A percentile compares a stretch with the other conserved stretches of the same genome.
phyloP scores from a whole-genome alignment of 2,329 filamentous ascomycete genomes.

The Verticillium zaregamsianum region DNA sequence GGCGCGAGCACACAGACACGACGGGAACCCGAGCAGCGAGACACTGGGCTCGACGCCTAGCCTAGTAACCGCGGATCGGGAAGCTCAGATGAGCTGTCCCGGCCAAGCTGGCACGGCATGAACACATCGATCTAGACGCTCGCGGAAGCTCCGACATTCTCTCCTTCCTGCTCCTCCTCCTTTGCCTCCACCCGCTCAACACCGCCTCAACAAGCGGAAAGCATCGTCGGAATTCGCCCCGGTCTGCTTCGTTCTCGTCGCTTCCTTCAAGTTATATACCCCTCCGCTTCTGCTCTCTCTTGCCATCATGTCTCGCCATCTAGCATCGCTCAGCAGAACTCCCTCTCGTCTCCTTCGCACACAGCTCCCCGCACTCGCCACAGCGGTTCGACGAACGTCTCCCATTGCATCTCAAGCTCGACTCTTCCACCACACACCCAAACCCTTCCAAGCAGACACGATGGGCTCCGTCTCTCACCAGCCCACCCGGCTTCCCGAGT shows the following conservation, averaged over 20 bases:
- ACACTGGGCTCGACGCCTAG: background rate
- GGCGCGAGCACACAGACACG: background rate
- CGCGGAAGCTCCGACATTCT: background rate
- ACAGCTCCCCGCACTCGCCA: background rate
- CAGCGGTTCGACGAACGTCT: background rate
- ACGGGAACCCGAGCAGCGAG: background rate
- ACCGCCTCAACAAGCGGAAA: background rate
- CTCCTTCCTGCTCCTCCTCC: background rate
- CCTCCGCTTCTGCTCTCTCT: background rate
- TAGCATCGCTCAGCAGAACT: background rate
- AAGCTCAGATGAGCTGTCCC: background rate
- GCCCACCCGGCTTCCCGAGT: slow-evolving; percentile 57
- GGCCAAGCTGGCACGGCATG: background rate
- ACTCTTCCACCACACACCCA: background rate
- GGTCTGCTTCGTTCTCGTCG: background rate
- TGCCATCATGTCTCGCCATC: slow-evolving; percentile 2
- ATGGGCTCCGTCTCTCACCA: slow-evolving; percentile 1
- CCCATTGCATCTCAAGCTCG: background rate
- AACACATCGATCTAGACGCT: background rate
- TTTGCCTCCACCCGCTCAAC: background rate
- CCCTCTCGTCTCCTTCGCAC: background rate
- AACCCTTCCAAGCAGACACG: background rate
- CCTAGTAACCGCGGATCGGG: background rate
- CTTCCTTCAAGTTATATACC: background rate
- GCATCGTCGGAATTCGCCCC: background rate